Evolutionary conservation across 1,284 basidiomycete genomes (phyloP), one percentile per base, ranked within the genome.

Genomic region (Irpex sp.): DNA sequence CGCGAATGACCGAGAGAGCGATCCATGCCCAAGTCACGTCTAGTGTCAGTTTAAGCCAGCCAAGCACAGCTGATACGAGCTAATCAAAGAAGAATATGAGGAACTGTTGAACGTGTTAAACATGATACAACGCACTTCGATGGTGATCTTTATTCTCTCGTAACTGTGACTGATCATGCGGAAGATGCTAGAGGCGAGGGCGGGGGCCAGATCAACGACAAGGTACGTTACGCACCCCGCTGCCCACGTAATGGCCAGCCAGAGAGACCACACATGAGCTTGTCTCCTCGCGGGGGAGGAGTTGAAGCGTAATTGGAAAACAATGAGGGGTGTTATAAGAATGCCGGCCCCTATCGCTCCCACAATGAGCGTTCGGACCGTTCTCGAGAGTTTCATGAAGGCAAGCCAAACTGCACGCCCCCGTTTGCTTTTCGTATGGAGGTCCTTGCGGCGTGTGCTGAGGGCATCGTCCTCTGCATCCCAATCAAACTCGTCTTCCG

Each of bases 401-500:
- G 79, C 78, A 26, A 85, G 77, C 79, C 84, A 92, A 51, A 92
- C 69, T 44, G 82, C 79, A 60, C 87, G 81, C 54, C 82, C 82
- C 60, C 83, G 79, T 70, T 78, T 82, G 6, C 80, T 85, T 68
- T 79, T 81, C 57, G 76, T 69, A 11, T 63, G 61, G 36, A 66
- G 68, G 6, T 69, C 70, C 15, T 56, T 44, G 57, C 62, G 55
- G 37, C 69, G 65, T 17, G 61, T 65, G 49, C 71, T 71, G 26
- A 65, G 65, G 36, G 61, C 81, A 58, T 86, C 84, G 63, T 89
- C 79, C 59, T 78, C 78, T 31, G 72, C 82, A 61, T 89, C 86
- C 89, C 89, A 91, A 76, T 91, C 82, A 68, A 92, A 91, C 69
- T 91, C 86, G 69, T 89, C 89, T 13, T 83, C 85, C n/a, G 79